These are phyloP conservation scores for Trichosporon sp. DNA, from an alignment of 1,284 basidiomycete species.

Conservation along the genomic window DNA sequence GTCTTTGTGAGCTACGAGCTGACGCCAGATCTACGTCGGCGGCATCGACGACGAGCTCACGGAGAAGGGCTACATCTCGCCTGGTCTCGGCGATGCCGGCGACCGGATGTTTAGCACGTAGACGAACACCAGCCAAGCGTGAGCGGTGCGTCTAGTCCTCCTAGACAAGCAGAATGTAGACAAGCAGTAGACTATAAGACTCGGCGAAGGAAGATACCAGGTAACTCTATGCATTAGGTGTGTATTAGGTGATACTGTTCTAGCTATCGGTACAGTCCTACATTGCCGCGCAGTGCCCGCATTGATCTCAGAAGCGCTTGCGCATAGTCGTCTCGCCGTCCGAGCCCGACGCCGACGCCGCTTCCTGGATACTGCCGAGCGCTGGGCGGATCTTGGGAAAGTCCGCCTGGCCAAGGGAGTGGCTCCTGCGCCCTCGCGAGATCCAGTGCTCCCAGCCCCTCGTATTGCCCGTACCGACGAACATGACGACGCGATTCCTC, in stretches of 20 bases:
- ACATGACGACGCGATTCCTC: slow-evolving; percentile 60
- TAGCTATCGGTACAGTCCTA: slow-evolving; percentile 4
- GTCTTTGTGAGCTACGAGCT: not conserved
- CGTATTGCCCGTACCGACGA: slow-evolving; percentile 52
- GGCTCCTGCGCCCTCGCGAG: slow-evolving; percentile 24
- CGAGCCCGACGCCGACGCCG: not conserved
- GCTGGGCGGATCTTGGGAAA: not conserved
- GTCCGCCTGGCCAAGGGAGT: slow-evolving; percentile 22
- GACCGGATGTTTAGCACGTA: slow-evolving; percentile 20
- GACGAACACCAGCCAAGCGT: no score
- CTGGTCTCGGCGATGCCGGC: slow-evolving; percentile 79
- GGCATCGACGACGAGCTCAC: slow-evolving; percentile 71
- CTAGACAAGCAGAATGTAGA: no score
- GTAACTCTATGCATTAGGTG: not conserved
- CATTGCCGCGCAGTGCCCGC: no score
- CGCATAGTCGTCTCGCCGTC: not conserved
- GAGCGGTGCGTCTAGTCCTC: no score
- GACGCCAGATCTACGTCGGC: slow-evolving; percentile 69
- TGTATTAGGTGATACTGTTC: not conserved
- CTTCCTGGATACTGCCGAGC: not conserved
- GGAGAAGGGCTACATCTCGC: slow-evolving; percentile 65
- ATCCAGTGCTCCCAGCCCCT: slow-evolving; percentile 33
- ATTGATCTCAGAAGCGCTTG: not conserved
- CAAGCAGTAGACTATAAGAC: not conserved
- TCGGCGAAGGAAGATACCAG: not conserved